Evolutionary conservation across 2,329 filamentous ascomycete genomes (phyloP), one percentile per base, ranked within the genome.

Genomic region (Aspergillus nomiae): DNA sequence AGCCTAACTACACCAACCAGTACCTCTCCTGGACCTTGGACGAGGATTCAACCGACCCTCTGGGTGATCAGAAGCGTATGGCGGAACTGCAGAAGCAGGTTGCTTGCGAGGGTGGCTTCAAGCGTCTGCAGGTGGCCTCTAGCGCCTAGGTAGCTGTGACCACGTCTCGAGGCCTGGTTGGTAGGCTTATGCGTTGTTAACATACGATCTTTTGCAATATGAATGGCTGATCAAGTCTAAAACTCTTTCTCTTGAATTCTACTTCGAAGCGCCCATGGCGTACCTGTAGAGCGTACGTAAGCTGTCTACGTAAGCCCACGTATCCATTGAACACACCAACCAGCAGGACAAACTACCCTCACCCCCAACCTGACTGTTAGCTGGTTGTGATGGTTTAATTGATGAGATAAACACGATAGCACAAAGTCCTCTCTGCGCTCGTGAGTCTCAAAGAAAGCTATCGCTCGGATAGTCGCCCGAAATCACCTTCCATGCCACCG

Each of bases 61-160:
- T 79, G 1, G 89, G 88, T 12, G 90, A 93, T 70, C 90, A 93
- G 85, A 90, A 90, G 85, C 84, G 85, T 45, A 92, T 92, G 87
- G 87, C 83, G 4, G 82, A 83, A 69, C 78, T 92, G 70, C 90
- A 92, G 82, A 83, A 88, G 77, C 82, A 87, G 61, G 85, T 92
- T 66, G 88, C 89, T 56, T 77, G 76, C 48, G 79, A 85, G 46
- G 90, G 90, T 50, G 90, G 90, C 3, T 92, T 77, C 63, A 74
- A 73, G 68, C 73, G 78, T 34, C 62, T 80, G 56, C 68, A 73
- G 53, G 70, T 75, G 32, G 59, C 69, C 56, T 69, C 68, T 56
- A 62, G 67, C 50, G 73, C 73, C 67, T 75, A 69, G 55, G 26
- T 19, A 43, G 24, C 16, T 14, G 10, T 11, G 50, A 21, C 4